These are phyloP conservation scores for Epichloe gansuensis DNA, from an alignment of 2,329 filamentous ascomycete species.

Conservation along the genomic window DNA sequence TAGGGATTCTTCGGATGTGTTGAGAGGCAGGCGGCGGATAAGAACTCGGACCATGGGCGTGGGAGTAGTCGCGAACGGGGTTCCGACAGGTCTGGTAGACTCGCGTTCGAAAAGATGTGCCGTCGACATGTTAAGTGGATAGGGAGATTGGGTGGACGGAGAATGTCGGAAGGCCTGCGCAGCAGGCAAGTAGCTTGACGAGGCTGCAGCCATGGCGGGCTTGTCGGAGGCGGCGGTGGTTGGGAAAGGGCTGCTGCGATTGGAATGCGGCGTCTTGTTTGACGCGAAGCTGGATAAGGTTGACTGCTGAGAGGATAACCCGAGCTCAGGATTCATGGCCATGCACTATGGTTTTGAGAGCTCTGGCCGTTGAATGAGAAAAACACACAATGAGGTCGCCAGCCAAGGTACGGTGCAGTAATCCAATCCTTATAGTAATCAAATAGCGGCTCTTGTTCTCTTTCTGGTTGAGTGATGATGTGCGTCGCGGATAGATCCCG, in stretches of 20 bases:
- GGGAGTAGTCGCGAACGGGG: slow-evolving; percentile 24
- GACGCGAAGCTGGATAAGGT: slow-evolving; percentile 16
- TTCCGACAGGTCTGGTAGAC: slow-evolving; percentile 26
- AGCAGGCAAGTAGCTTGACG: slow-evolving; percentile 25
- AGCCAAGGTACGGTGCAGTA: too few relatives aligned
- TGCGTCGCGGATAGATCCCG: background rate
- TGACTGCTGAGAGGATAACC: slow-evolving; percentile 10
- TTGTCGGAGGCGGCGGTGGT: slow-evolving; percentile 16
- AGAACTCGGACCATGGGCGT: slow-evolving; percentile 30
- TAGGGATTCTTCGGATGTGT: slow-evolving; percentile 41
- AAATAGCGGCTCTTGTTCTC: background rate
- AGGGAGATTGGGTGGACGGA: slow-evolving; percentile 21
- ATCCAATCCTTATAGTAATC: background rate
- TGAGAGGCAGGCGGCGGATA: slow-evolving; percentile 41
- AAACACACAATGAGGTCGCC: too few relatives aligned
- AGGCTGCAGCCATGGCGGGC: slow-evolving; percentile 30
- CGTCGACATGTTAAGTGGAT: slow-evolving; percentile 20
- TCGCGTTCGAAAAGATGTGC: slow-evolving; percentile 28
- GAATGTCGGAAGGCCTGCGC: slow-evolving; percentile 26
- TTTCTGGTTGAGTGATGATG: background rate
- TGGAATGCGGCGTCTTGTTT: slow-evolving; percentile 14
- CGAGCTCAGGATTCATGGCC: slow-evolving; percentile 19
- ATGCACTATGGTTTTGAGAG: slow-evolving; percentile 4
- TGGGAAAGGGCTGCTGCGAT: slow-evolving; percentile 21
- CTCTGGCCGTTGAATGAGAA: background rate